Percentiles rank a stretch among this genome's conserved stretches.
phyloP scores from a whole-genome alignment of 257 asterid genomes.

The Nyctanthes arbortristis region DNA sequence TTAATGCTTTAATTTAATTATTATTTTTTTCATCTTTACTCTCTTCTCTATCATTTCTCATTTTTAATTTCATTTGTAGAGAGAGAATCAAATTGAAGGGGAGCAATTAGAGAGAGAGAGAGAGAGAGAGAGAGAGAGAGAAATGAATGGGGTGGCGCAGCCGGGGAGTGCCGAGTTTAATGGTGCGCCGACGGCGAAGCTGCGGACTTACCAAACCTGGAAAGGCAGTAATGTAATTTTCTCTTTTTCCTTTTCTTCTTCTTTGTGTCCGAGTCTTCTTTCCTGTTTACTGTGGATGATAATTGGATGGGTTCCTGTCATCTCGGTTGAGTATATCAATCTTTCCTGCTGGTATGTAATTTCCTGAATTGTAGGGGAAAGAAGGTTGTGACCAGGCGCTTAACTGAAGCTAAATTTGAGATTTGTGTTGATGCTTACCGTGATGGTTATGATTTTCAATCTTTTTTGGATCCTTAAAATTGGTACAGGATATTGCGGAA shows the following conservation, averaged over 20 bases:
- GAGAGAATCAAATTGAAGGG: not conserved
- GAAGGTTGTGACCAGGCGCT: conserved; percentile 2
- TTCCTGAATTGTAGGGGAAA: not conserved
- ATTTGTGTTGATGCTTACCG: no score
- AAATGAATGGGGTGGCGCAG: conserved; percentile 41
- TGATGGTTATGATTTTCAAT: conserved; percentile 7
- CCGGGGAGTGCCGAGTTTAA: conserved; percentile 28
- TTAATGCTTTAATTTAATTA: not conserved
- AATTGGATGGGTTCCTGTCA: conserved; percentile 5
- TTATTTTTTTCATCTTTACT: not conserved
- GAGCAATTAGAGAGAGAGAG: no score
- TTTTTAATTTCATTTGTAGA: not conserved
- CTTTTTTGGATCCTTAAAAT: conserved; percentile 14
- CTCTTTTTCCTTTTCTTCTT: conserved; percentile 2
- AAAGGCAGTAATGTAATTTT: conserved; percentile 92
- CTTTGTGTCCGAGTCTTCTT: not conserved
- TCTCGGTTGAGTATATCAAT: not conserved
- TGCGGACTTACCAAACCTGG: conserved; percentile 85
- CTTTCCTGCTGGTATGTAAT: conserved; percentile 2
- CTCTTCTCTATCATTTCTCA: not conserved
- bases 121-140: no score
- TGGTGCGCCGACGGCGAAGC: conserved; percentile 38
- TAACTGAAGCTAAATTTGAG: not conserved
- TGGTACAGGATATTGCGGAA: not conserved
- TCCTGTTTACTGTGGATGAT: not conserved